phyloP scores from a whole-genome alignment of 2,329 filamentous ascomycete species.

The Talaromyces funiculosus region DNA sequence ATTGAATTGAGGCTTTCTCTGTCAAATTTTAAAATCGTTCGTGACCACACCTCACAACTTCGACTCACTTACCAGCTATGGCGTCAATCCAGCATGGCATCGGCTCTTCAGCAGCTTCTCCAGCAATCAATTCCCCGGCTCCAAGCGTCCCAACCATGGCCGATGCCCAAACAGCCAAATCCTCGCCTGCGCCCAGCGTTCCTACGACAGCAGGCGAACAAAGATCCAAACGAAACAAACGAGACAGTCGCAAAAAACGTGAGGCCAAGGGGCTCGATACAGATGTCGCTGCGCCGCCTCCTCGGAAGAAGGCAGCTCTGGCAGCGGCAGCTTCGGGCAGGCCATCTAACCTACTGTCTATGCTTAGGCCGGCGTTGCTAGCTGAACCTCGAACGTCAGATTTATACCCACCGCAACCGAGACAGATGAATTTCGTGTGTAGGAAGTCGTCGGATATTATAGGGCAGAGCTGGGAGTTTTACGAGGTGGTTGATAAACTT shows the following conservation, averaged over 20 bases:
- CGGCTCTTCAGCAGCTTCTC: slow-evolving; percentile 32
- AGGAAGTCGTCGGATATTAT: slow-evolving; percentile 32
- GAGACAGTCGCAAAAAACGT: slow-evolving; percentile 40
- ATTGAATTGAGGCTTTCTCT: neutral
- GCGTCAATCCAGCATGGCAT: slow-evolving; percentile 26
- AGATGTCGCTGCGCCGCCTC: slow-evolving; percentile 24
- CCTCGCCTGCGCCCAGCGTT: slow-evolving; percentile 30
- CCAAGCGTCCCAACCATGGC: slow-evolving; percentile 25
- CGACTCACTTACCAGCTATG: slow-evolving; percentile 19
- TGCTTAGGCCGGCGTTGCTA: slow-evolving; percentile 36
- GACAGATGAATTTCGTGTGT: slow-evolving; percentile 35
- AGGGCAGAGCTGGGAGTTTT: slow-evolving; percentile 37
- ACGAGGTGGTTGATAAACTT: slow-evolving; percentile 45
- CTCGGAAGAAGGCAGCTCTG: slow-evolving; percentile 31
- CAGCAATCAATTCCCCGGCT: slow-evolving; percentile 33
- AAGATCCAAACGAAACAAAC: slow-evolving; percentile 38
- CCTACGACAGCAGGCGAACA: slow-evolving; percentile 27
- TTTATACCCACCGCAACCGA: slow-evolving; percentile 32
- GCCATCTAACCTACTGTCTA: slow-evolving; percentile 34
- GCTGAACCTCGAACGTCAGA: slow-evolving; percentile 36
- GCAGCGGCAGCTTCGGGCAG: slow-evolving; percentile 28
- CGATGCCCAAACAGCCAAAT: slow-evolving; percentile 26
- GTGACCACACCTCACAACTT: neutral
- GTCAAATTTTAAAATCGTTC: neutral
- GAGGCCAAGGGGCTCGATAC: slow-evolving; percentile 37